Evolutionary conservation across 2,329 filamentous ascomycete species (phyloP), one percentile per base, ranked within the genome.

Genomic region (Xylaria sp.): DNA sequence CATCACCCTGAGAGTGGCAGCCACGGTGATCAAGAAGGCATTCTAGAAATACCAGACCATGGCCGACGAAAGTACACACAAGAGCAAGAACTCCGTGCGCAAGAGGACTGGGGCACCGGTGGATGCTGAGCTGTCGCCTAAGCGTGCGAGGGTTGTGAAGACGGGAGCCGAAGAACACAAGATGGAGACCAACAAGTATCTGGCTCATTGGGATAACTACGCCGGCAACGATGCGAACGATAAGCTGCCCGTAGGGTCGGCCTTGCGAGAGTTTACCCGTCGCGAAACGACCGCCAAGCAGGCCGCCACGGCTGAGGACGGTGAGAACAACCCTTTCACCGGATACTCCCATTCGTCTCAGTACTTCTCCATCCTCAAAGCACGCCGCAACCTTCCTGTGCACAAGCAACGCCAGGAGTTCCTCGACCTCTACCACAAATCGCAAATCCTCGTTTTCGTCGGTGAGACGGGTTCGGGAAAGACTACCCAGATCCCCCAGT

Each of bases 381-480:
- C 83, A 58, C 83, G 94, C 68, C 85, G 92, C 72, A 88, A 92
- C 68, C 83, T 99, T 62, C 94, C 94, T 11, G 94, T 99, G 49
- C 88, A 96, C 76, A 88, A 91, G 72, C 94, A 99, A 76, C 87
- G 90, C 75, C 86, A 94, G 75, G 94, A 99, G 73, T 99, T 99
- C 73, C 83, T 99, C 61, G 80, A 92, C 71, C 85, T 96, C 71
- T 99, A 95, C 77, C 95, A 99, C 70, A 86, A 89, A 69, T 91
- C 88, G 23, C 94, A 99, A 77, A 97, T 99, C 67, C 86, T 99
- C 62, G 94, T 99, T 70, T 97, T 99, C 71, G 94, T 99, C 65
- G 94, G 94, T 79, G 94, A 99, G 81, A 99, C 94, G 7, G 94
- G 95, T 85, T 99, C 94, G 66, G 94, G 94, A 79, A 99, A 99